These are phyloP conservation scores for Tranzscheliella williamsii DNA, from an alignment of 1,284 basidiomycete genomes.

Conservation along the genomic window DNA sequence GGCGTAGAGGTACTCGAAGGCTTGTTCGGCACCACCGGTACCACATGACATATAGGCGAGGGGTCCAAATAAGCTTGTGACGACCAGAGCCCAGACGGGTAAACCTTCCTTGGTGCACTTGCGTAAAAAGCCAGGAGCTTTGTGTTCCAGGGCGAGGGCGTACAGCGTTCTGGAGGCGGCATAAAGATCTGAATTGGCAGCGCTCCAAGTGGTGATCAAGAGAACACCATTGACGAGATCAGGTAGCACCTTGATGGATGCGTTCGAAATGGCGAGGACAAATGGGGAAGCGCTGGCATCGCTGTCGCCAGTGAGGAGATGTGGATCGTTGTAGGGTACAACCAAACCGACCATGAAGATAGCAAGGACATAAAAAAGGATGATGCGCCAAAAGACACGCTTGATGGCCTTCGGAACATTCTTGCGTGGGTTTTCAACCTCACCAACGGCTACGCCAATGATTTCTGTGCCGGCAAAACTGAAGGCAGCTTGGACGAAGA, in stretches of 20 bases:
- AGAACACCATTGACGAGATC: conserved; percentile 73
- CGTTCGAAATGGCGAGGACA: conserved; percentile 62
- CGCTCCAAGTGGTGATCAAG: conserved; percentile 79
- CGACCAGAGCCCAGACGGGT: conserved; percentile 72
- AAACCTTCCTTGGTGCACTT: conserved; percentile 73
- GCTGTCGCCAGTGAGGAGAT: conserved; percentile 27
- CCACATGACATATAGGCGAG: conserved; percentile 70
- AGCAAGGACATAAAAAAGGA: conserved; percentile 62
- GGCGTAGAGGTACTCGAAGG: conserved; percentile 68
- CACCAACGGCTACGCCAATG: conserved; percentile 78
- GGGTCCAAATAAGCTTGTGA: conserved; percentile 71
- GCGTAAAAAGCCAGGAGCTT: conserved; percentile 75
- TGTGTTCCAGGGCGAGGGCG: conserved; percentile 73
- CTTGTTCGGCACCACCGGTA: conserved; percentile 64
- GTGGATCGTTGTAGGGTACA: conserved; percentile 46
- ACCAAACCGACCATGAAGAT: conserved; percentile 58
- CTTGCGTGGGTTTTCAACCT: conserved; percentile 63
- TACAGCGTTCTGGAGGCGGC: conserved; percentile 74
- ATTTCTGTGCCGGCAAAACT: conserved; percentile 80
- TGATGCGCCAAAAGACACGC: conserved; percentile 61
- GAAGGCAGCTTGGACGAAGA: conserved; percentile 71
- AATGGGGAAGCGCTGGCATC: conserved; percentile 42
- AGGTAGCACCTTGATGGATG: conserved; percentile 62
- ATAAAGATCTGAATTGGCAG: conserved; percentile 80
- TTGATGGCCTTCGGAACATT: conserved; percentile 50